phyloP scores from a whole-genome alignment of 2,329 filamentous ascomycete genomes.

The Diaporthe nobilis region DNA sequence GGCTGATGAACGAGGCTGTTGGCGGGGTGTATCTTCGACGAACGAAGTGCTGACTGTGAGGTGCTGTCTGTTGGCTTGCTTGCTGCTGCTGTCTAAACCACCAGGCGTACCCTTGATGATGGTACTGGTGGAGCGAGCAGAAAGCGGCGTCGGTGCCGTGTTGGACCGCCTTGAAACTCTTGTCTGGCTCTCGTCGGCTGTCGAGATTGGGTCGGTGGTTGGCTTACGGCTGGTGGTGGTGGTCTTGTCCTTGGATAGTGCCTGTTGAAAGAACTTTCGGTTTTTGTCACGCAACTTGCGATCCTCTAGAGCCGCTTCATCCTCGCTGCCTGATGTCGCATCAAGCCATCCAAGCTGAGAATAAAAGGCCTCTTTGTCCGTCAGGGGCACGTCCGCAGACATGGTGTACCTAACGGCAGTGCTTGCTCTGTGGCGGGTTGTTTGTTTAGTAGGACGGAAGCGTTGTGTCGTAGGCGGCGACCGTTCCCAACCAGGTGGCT shows the following conservation, averaged over 20 bases:
- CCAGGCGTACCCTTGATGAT: conserved; percentile 35
- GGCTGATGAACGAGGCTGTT: conserved; percentile 44
- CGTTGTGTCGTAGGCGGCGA: background rate
- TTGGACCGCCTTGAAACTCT: background rate
- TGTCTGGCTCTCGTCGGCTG: background rate
- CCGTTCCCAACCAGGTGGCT: background rate
- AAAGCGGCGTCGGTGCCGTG: conserved; percentile 15
- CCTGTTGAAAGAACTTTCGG: conserved; percentile 45
- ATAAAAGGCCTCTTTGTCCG: conserved; percentile 64
- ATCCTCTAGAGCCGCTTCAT: conserved; percentile 49
- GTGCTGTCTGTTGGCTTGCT: conserved; percentile 29
- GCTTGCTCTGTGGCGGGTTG: background rate
- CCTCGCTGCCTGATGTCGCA: conserved; percentile 45
- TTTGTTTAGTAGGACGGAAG: background rate
- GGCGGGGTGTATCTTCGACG: conserved; percentile 51
- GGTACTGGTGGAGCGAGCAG: background rate
- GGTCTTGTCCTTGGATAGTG: conserved; percentile 19
- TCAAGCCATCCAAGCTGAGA: conserved; percentile 53
- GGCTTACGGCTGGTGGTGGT: conserved; percentile 13
- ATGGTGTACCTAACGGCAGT: background rate
- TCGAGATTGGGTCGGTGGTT: background rate
- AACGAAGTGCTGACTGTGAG: conserved; percentile 44
- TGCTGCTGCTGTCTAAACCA: background rate
- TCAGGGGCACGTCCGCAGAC: conserved; percentile 44
- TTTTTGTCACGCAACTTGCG: conserved; percentile 50